Evolutionary conservation across 2,329 filamentous ascomycete genomes (phyloP).

Genomic region (Tricladium varicosporioides): DNA sequence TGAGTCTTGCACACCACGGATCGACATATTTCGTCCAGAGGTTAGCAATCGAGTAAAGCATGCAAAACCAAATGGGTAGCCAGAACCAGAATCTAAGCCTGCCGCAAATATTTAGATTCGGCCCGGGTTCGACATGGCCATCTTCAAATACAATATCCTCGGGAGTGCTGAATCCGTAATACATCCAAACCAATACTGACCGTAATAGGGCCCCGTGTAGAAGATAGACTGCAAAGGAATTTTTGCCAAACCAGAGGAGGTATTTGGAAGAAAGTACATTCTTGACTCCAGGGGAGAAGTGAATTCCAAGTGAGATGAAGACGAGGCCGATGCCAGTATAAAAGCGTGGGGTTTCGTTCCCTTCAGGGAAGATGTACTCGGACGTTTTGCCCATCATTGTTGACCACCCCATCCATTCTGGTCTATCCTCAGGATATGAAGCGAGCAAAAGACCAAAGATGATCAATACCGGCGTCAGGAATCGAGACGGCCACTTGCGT

Average conservation of each 20-base stretch:
- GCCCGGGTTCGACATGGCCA: slow-evolving; percentile 37
- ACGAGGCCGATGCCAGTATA: slow-evolving; percentile 49
- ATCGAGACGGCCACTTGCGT: slow-evolving; percentile 42
- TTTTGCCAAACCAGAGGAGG: slow-evolving; percentile 60
- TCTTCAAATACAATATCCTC: slow-evolving; percentile 29
- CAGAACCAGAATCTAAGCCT: slow-evolving; percentile 38
- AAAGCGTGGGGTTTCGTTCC: slow-evolving; percentile 48
- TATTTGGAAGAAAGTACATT: slow-evolving; percentile 51
- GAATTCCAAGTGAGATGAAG: slow-evolving; percentile 48
- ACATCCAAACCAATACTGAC: slow-evolving; percentile 57
- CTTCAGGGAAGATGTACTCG: slow-evolving; percentile 43
- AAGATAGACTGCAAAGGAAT: slow-evolving; percentile 64
- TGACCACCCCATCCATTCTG: slow-evolving; percentile 55
- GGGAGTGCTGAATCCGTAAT: slow-evolving; percentile 46
- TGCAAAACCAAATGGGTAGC: slow-evolving; percentile 45
- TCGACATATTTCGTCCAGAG: slow-evolving; percentile 55
- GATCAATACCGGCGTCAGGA: slow-evolving; percentile 49
- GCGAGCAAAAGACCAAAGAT: slow-evolving; percentile 54
- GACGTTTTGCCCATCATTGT: slow-evolving; percentile 42
- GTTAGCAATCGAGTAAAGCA: slow-evolving; percentile 46
- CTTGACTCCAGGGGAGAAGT: slow-evolving; percentile 51
- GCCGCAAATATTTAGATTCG: slow-evolving; percentile 37
- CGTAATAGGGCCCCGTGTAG: slow-evolving; percentile 61
- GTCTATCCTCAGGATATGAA: slow-evolving; percentile 57
- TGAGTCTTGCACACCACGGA: slow-evolving; percentile 46